These are phyloP conservation scores for Xerocomellus chrysenteron DNA, from an alignment of 768 basidiomycete genomes.

Conservation along the genomic window DNA sequence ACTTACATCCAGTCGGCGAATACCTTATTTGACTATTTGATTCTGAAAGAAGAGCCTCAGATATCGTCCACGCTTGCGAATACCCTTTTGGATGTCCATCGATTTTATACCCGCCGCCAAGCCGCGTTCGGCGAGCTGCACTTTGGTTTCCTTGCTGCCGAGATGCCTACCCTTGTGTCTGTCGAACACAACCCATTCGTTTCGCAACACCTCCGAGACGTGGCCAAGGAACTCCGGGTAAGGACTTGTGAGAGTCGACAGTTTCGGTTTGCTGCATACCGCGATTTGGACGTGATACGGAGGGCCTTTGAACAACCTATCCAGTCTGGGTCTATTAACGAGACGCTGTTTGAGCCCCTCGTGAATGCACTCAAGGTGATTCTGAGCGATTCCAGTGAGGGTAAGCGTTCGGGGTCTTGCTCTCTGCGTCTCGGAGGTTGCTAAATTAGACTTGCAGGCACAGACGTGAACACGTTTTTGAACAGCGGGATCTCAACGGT, in stretches of 20 bases:
- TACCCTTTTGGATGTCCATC: conserved; percentile 65
- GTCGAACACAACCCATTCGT: conserved; percentile 63
- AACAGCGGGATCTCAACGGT: conserved; percentile 65
- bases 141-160: conserved; percentile 59
- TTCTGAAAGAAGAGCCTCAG: conserved; percentile 54
- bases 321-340: conserved; percentile 46
- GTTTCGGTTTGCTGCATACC: conserved; percentile 76
- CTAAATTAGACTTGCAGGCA: conserved; percentile 15
- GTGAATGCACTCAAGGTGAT: conserved; percentile 67
- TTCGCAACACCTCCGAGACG: conserved; percentile 47
- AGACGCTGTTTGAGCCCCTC: conserved; percentile 57
- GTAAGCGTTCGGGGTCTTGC: conserved; percentile 35
- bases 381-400: conserved; percentile 59
- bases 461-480: conserved; percentile 48
- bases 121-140: conserved; percentile 66
- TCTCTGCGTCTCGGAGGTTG: no score
- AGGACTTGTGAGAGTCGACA: conserved; percentile 58
- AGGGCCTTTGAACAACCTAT: conserved; percentile 66
- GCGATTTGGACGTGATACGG: conserved; percentile 69
- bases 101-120: conserved; percentile 65
- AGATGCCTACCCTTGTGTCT: conserved; percentile 67
- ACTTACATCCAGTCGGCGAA: conserved; percentile 64
- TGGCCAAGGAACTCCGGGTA: conserved; percentile 52
- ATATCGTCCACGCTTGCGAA: conserved; percentile 37
- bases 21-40: conserved; percentile 55